Percentiles rank a stretch among this genome's conserved stretches.
Conservation (phyloP, 2,329 filamentous ascomycete species). For the Periglandula ipomoeae region DNA sequence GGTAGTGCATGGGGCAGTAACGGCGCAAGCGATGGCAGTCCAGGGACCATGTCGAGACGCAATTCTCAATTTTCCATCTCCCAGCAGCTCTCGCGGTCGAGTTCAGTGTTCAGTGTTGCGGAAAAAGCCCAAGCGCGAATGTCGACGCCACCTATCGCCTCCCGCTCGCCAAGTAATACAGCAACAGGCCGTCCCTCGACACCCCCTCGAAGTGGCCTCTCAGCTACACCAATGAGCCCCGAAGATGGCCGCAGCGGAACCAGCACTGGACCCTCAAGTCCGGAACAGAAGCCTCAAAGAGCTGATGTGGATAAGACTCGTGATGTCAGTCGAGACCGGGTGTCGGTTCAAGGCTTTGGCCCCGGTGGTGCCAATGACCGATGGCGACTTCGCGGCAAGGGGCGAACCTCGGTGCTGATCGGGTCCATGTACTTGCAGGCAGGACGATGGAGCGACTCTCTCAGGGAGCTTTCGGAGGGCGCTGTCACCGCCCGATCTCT, state of each 20-base stretch:
- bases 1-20: constrained; percentile 28
- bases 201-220: constrained; percentile 37
- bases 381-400: constrained; percentile 71
- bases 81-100: constrained; percentile 37
- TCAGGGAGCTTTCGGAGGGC: constrained; percentile 75
- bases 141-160: constrained; percentile 67
- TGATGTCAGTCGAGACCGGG: constrained; percentile 45
- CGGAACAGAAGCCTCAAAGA: constrained; percentile 29
- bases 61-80: constrained; percentile 46
- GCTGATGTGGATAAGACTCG: constrained; percentile 35
- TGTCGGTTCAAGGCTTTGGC: constrained; percentile 63
- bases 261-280: constrained; percentile 27
- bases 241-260: constrained; percentile 34
- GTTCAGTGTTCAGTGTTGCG: constrained; percentile 38
- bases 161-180: constrained; percentile 30
- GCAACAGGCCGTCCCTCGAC: constrained; percentile 42
- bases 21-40: constrained; percentile 26
- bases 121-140: constrained; percentile 61
- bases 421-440: constrained; percentile 82
- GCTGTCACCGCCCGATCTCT: constrained; percentile 66
- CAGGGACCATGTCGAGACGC: constrained; percentile 33
- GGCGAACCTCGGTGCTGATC: constrained; percentile 68
- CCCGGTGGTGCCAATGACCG: constrained; percentile 64
- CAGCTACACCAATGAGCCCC: constrained; percentile 39
- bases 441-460: constrained; percentile 80